Evolutionary conservation across 495 filamentous ascomycete species (phyloP).

Genomic region (Penicillium bialowiezense): DNA sequence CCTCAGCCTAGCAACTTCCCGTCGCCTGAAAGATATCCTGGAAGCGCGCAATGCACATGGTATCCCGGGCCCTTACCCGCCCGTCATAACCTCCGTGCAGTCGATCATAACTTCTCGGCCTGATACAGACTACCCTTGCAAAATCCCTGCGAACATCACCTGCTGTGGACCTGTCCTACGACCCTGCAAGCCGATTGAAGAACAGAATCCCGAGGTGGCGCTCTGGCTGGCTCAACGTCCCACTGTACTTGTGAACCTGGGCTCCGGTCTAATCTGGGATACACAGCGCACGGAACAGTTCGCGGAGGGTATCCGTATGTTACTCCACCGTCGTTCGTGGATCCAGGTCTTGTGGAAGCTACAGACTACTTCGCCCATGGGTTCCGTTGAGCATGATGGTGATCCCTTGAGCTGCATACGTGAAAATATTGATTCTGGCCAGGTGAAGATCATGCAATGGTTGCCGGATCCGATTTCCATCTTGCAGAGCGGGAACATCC

Average conservation of each 20-base stretch:
- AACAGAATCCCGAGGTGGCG: background rate
- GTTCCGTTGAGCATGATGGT: background rate
- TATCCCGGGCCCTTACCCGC: background rate
- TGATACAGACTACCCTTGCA: background rate
- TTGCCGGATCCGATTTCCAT: conserved; percentile 36
- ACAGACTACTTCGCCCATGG: background rate
- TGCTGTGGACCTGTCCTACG: background rate
- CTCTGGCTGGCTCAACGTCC: background rate
- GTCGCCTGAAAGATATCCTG: background rate
- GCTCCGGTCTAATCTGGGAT: background rate
- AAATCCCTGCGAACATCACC: background rate
- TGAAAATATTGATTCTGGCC: background rate
- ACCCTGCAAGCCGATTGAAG: background rate
- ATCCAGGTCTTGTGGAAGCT: background rate
- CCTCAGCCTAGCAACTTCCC: background rate
- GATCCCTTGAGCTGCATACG: background rate
- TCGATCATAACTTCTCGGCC: background rate
- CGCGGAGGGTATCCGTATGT: background rate
- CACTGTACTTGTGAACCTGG: background rate
- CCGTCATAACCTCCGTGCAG: background rate
- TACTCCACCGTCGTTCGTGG: background rate
- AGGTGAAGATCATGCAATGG: conserved; percentile 33
- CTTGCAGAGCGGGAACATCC: conserved; percentile 31
- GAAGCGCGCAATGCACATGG: background rate
- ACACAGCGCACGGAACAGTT: background rate